These are phyloP conservation scores for Phycomyces nitens DNA, from an alignment of 192 early-diverging fungal genomes.

Conservation along the genomic window DNA sequence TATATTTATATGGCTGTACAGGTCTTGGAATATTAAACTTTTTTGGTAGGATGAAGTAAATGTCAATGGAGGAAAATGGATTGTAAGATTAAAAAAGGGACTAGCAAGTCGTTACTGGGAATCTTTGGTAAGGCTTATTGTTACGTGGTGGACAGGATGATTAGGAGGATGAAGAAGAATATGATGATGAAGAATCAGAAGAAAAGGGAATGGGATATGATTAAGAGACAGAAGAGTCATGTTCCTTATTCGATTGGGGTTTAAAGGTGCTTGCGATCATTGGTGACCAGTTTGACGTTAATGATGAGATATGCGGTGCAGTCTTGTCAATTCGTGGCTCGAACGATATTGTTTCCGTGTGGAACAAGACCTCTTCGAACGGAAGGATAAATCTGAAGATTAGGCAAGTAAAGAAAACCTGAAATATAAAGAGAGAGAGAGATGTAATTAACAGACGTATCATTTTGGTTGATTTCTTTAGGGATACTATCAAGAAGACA, in stretches of 20 bases:
- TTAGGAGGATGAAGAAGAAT: background rate
- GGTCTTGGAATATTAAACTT: background rate
- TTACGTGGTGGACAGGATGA: background rate
- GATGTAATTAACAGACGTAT: too few species aligned
- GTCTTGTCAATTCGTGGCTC: slow-evolving; percentile 89
- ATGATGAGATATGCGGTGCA: slow-evolving; percentile 86
- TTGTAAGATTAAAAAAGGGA: slow-evolving; percentile 89
- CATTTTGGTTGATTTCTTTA: slow-evolving; percentile 23
- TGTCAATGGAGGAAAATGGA: slow-evolving; percentile 93
- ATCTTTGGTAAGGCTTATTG: slow-evolving; percentile 52
- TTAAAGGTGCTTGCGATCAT: slow-evolving; percentile 75
- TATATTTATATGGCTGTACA: background rate
- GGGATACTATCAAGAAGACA: slow-evolving; percentile 84
- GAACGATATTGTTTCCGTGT: slow-evolving; percentile 93
- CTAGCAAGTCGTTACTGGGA: slow-evolving; percentile 92
- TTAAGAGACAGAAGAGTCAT: background rate
- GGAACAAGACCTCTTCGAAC: slow-evolving; percentile 87
- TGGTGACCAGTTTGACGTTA: slow-evolving; percentile 88
- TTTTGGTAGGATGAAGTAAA: slow-evolving; percentile 62
- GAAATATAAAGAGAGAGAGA: too few species aligned
- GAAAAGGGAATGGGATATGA: background rate
- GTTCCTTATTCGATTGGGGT: background rate
- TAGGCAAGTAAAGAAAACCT: slow-evolving; percentile 46
- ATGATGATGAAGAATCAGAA: too few species aligned
- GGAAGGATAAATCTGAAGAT: slow-evolving; percentile 82